Conservation (phyloP, 768 basidiomycete species). For the Kwoniella shandongensis region DNA sequence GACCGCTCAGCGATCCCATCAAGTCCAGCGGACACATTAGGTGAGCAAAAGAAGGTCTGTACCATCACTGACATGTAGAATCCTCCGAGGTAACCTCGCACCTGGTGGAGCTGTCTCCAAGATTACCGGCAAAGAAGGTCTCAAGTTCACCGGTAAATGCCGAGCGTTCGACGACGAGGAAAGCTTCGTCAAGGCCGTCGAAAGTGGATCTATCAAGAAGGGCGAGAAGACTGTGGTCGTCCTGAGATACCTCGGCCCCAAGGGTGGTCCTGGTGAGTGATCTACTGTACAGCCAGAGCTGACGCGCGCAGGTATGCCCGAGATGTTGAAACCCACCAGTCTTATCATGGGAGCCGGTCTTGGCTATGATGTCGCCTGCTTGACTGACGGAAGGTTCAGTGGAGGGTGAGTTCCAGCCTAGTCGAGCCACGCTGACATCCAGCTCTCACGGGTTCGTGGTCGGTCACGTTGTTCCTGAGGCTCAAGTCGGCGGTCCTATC, state of each 20-base stretch:
- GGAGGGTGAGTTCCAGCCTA: slow-evolving; percentile 73
- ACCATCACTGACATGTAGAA: slow-evolving; percentile 16
- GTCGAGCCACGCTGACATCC: slow-evolving; percentile 15
- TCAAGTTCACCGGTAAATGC: slow-evolving; percentile 82
- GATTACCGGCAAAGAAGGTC: slow-evolving; percentile 88
- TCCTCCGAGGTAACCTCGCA: slow-evolving; percentile 83
- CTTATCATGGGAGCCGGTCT: slow-evolving; percentile 98
- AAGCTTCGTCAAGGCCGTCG: slow-evolving; percentile 82
- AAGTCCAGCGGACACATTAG: slow-evolving; percentile 84
- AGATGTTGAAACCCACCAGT: slow-evolving; percentile 98
- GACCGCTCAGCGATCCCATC: slow-evolving; percentile 71
- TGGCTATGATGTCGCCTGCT: slow-evolving; percentile 89
- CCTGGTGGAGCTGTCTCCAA: slow-evolving; percentile 88
- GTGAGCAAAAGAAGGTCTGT: slow-evolving; percentile 16
- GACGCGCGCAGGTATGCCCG: slow-evolving; percentile 75
- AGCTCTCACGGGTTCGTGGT: slow-evolving; percentile 96
- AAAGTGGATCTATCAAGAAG: slow-evolving; percentile 80
- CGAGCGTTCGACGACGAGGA: slow-evolving; percentile 89
- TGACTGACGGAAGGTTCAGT: slow-evolving; percentile 97
- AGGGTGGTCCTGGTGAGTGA: slow-evolving; percentile 84
- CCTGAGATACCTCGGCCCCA: slow-evolving; percentile 91
- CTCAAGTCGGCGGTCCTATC: slow-evolving; percentile 89
- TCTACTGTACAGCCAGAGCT: neutral
- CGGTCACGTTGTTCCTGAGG: slow-evolving; percentile 89
- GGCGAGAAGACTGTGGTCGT: slow-evolving; percentile 97